phyloP scores from a whole-genome alignment of 2,329 filamentous ascomycete genomes.

The Rutstroemia sp. region DNA sequence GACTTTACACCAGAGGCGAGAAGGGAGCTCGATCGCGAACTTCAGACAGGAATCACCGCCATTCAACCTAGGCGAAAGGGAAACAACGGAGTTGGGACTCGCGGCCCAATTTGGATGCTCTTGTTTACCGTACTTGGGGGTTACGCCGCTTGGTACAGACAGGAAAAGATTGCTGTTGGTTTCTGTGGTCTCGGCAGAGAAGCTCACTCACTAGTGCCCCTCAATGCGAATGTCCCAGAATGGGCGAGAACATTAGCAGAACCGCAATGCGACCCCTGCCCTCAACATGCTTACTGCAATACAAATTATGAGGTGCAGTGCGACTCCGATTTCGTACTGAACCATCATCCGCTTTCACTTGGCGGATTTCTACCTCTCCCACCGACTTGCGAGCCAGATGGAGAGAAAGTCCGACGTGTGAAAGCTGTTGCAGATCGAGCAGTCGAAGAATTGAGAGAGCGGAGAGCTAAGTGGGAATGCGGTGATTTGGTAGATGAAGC shows the following conservation, averaged over 20 bases:
- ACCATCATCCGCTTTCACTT: slow-evolving; percentile 75
- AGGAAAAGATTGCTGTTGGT: slow-evolving; percentile 93
- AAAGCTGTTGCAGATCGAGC: slow-evolving; percentile 83
- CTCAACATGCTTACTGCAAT: slow-evolving; percentile 83
- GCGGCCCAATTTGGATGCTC: slow-evolving; percentile 64
- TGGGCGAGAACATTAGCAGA: slow-evolving; percentile 62
- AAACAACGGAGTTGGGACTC: slow-evolving; percentile 42
- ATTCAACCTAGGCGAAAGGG: slow-evolving; percentile 37
- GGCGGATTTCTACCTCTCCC: slow-evolving; percentile 76
- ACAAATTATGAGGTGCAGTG: slow-evolving; percentile 69
- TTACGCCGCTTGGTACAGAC: slow-evolving; percentile 77
- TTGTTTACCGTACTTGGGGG: slow-evolving; percentile 61
- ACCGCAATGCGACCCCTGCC: slow-evolving; percentile 85
- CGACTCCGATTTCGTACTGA: slow-evolving; percentile 79
- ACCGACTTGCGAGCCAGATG: slow-evolving; percentile 90
- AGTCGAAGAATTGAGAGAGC: slow-evolving; percentile 77
- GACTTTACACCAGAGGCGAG: slow-evolving; percentile 93
- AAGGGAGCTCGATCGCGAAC: slow-evolving; percentile 67
- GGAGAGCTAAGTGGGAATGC: slow-evolving; percentile 85
- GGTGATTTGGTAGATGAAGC: slow-evolving; percentile 60
- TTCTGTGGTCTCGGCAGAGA: slow-evolving; percentile 81
- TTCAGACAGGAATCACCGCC: slow-evolving; percentile 44
- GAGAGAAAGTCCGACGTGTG: slow-evolving; percentile 81
- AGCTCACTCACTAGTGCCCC: slow-evolving; percentile 35
- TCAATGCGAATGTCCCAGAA: slow-evolving; percentile 59